phyloP scores from a whole-genome alignment of 1,284 basidiomycete species.

The Somion occarium region DNA sequence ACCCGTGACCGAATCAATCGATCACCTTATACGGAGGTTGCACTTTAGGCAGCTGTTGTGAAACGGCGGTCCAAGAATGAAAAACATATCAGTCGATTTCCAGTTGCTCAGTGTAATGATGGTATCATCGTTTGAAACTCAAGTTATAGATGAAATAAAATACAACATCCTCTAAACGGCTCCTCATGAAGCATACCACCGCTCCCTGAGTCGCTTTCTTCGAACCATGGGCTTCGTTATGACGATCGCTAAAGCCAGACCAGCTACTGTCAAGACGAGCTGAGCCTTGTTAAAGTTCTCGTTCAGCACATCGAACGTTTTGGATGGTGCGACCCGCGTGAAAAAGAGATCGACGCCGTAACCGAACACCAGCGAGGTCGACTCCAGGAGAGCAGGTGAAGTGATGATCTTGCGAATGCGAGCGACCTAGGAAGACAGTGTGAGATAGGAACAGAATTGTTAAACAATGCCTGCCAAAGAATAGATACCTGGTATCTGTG shows the following conservation, averaged over 20 bases:
- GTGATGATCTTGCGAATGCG: conserved; percentile 64
- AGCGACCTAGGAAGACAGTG: conserved; percentile 52
- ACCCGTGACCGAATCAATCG: no score
- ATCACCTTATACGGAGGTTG: no score
- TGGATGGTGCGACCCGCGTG: conserved; percentile 80
- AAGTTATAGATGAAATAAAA: no score
- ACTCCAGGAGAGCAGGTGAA: conserved; percentile 84
- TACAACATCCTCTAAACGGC: no score
- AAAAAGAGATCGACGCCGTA: conserved; percentile 87
- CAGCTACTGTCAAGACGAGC: conserved; percentile 79
- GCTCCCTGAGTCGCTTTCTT: conserved; percentile 58
- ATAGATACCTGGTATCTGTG: conserved; percentile 67
- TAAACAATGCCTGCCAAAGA: no score
- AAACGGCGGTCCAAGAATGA: no score
- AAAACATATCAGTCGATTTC: no score
- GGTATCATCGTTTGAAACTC: no score
- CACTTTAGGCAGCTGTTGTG: no score
- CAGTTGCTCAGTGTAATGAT: no score
- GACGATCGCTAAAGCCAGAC: conserved; percentile 67
- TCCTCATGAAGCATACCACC: conserved; percentile 47
- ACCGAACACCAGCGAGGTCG: conserved; percentile 85
- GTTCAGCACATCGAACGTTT: conserved; percentile 91
- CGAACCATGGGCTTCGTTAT: conserved; percentile 74
- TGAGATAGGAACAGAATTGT: neutral
- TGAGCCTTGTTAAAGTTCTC: conserved; percentile 93